Evolutionary conservation across 2,329 filamentous ascomycete genomes (phyloP), one percentile per base, ranked within the genome.

Genomic region (Paradendryphiella salina): DNA sequence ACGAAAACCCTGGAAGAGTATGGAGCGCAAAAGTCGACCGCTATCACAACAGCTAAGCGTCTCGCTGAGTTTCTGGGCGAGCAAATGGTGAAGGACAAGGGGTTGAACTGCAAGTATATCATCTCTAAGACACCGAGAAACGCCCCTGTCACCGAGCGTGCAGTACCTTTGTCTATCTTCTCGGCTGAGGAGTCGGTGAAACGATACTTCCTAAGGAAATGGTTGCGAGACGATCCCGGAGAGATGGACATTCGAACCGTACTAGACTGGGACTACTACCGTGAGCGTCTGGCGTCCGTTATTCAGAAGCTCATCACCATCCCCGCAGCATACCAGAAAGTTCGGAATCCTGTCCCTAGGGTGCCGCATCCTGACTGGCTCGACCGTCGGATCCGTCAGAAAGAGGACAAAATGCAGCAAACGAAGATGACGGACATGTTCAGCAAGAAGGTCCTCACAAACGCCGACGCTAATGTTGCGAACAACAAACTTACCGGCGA

Each of bases 251-350:
- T 92, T 5, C 83, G 95, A 64, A 86, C 85, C 15, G 81, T 99
- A 10, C 86, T 99, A 43, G 94, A 99, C 72, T 99, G 94, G 94
- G 83, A 91, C 60, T 99, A 99, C 74, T 99, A 99, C 70, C 80
- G 92, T 1, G 95, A 99, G 67, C 90, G 94, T 76, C 80, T 99
- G 15, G 93, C 92, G 0, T 97, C 93, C 0, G 94, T 99, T 47
- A 95, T 99, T 43, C 94, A 99, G 75, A 99, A 99, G 73, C 83
- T 99, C 47, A 96, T 99, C 69, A 99, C 95, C 1, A 99, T 99
- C 60, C 94, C 94, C 2, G 95, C 94, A 13, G 94, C 95, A 3
- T 80, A 99, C 42, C 94, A 99, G 71, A 97, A 96, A 75, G 82
- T 99, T 47, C 84, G 87, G 46, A 99, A 99, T 66, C 94, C 94